Conservation (phyloP, 805 yeast species). For the Suhomyces sp. region DNA sequence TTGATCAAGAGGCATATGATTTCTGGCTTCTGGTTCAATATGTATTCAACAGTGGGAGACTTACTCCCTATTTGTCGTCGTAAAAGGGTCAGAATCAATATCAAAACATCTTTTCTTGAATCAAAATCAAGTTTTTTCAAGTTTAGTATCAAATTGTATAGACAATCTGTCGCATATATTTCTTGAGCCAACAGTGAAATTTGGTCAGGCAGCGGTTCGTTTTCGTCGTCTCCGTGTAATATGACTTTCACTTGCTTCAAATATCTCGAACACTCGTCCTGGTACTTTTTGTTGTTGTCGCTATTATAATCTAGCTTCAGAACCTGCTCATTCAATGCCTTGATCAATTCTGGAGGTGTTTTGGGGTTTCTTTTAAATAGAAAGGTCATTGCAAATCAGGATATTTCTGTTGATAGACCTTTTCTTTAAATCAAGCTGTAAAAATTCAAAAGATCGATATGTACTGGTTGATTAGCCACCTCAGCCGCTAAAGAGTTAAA, state of each 20-base stretch:
- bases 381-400: constrained; percentile 68
- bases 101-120: constrained; percentile 77
- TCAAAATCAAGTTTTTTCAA: constrained; percentile 80
- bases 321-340: constrained; percentile 71
- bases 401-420: background rate
- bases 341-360: constrained; percentile 80
- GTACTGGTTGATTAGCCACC: background rate
- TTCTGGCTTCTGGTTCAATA: constrained; percentile 59
- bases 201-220: constrained; percentile 66
- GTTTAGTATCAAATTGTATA: constrained; percentile 57
- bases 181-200: constrained; percentile 77
- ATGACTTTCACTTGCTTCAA: constrained; percentile 62
- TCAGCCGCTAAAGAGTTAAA: background rate
- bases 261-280: constrained; percentile 71
- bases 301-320: constrained; percentile 51
- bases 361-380: constrained; percentile 88
- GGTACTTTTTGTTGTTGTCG: constrained; percentile 45
- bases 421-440: background rate
- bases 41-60: constrained; percentile 84
- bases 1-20: constrained; percentile 59
- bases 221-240: constrained; percentile 66
- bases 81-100: constrained; percentile 70
- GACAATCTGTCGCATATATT: constrained; percentile 66
- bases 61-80: constrained; percentile 74
- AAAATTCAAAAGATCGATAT: background rate